Evolutionary conservation across 768 basidiomycete genomes (phyloP).

Genomic region (Hygrophorus russula): DNA sequence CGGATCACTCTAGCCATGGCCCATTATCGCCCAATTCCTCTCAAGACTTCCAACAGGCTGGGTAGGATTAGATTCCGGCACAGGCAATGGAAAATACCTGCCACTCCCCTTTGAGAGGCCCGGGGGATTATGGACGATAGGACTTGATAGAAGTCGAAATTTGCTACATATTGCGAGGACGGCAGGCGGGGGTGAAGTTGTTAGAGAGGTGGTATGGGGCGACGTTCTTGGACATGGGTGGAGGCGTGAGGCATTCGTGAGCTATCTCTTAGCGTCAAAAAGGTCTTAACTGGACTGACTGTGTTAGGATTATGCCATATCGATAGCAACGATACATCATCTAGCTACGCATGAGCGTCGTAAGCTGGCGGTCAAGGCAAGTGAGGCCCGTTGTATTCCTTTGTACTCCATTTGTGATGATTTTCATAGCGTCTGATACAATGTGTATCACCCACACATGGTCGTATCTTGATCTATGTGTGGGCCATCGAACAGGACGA

Average conservation of each 20-base stretch:
- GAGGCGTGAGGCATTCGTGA: constrained; percentile 73
- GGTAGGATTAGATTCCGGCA: constrained; percentile 89
- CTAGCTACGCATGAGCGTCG: constrained; percentile 73
- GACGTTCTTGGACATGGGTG: constrained; percentile 67
- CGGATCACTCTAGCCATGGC: constrained; percentile 61
- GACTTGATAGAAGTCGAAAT: constrained; percentile 74
- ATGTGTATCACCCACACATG: constrained; percentile 53
- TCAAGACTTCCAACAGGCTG: constrained; percentile 60
- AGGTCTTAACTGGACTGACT: neutral
- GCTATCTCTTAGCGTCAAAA: constrained; percentile 6
- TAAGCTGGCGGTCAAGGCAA: constrained; percentile 58
- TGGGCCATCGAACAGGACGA: constrained; percentile 95
- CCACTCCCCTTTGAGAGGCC: constrained; percentile 58
- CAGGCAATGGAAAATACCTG: constrained; percentile 97
- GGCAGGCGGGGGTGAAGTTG: constrained; percentile 34
- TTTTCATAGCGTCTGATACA: constrained; percentile 45
- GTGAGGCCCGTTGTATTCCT: constrained; percentile 25
- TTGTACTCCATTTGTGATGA: neutral
- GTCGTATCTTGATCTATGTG: constrained; percentile 84
- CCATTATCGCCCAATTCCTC: constrained; percentile 71
- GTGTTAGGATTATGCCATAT: constrained; percentile 85
- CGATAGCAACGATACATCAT: constrained; percentile 97
- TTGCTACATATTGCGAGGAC: constrained; percentile 63
- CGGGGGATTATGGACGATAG: constrained; percentile 58
- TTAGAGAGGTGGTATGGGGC: constrained; percentile 69